These are phyloP conservation scores for Colletotrichum tropicale DNA, from an alignment of 2,329 filamentous ascomycete species.

Conservation along the genomic window DNA sequence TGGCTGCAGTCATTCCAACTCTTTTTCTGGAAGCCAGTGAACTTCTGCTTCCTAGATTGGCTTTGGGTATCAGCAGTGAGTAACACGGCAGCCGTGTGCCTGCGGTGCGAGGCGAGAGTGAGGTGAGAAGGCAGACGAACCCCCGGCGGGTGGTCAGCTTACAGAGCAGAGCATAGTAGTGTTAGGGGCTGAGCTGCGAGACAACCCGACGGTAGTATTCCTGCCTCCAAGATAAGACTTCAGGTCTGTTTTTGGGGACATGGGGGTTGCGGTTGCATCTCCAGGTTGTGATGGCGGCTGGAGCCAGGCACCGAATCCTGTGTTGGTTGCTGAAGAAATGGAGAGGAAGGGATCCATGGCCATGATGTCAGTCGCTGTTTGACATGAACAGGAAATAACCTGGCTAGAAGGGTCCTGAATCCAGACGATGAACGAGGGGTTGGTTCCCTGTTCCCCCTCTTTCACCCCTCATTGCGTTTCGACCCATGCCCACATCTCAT, in stretches of 20 bases:
- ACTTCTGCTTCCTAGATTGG: neutral
- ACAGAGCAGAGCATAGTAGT: neutral
- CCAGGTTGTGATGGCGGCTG: neutral
- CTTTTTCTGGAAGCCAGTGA: neutral
- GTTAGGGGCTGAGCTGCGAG: neutral
- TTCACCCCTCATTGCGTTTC: neutral
- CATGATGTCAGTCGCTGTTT: neutral
- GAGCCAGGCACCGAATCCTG: neutral
- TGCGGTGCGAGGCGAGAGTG: neutral
- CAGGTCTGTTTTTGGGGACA: neutral
- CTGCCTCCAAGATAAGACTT: neutral
- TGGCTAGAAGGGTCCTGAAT: neutral
- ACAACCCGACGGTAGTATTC: neutral
- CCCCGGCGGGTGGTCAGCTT: neutral
- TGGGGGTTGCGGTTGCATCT: neutral
- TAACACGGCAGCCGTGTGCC: neutral
- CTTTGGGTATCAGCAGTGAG: neutral
- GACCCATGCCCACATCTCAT: neutral
- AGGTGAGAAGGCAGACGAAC: neutral
- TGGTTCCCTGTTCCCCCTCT: neutral
- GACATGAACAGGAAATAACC: neutral
- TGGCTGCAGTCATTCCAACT: neutral
- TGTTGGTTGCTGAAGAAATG: neutral
- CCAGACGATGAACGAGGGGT: neutral
- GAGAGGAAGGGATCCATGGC: neutral